A percentile compares a stretch with the other conserved stretches of the same genome.
These are phyloP conservation scores for Geosmithia putterillii DNA, from an alignment of 2,329 filamentous ascomycete genomes.

Conservation along the genomic window DNA sequence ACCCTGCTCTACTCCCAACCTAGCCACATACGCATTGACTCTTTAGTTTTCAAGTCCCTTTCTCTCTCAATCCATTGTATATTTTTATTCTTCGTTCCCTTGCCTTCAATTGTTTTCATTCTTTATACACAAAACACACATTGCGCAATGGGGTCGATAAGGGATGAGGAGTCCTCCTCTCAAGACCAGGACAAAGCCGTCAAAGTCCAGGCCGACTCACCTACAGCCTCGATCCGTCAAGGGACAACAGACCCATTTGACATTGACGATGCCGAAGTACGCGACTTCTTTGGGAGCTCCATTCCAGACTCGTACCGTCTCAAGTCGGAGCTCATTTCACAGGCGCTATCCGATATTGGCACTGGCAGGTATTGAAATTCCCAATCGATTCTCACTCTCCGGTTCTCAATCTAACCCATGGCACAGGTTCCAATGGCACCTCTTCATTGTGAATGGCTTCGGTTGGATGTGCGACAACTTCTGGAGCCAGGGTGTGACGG, in stretches of 20 bases:
- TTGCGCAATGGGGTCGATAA: not conserved
- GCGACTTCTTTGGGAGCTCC: constrained; percentile 22
- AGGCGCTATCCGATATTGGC: constrained; percentile 15
- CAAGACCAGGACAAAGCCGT: not conserved
- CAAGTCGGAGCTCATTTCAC: constrained; percentile 18
- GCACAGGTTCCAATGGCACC: constrained; percentile 23
- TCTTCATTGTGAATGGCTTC: constrained; percentile 32
- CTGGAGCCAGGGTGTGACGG: constrained; percentile 20
- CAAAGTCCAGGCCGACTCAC: not conserved
- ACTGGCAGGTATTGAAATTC: constrained; percentile 21
- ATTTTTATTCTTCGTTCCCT: not conserved
- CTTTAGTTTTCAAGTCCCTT: no score
- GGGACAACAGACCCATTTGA: not conserved
- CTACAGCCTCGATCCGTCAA: not conserved
- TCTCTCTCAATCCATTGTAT: no score
- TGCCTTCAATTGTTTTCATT: no score
- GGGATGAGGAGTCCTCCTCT: not conserved
- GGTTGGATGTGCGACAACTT: constrained; percentile 33
- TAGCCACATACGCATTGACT: no score
- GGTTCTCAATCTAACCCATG: not conserved
- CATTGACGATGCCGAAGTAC: constrained; percentile 7
- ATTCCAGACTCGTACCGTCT: constrained; percentile 16
- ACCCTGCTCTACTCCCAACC: no score
- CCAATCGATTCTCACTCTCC: not conserved
- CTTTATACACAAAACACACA: not conserved